phyloP scores from a whole-genome alignment of 805 yeast genomes.

The Schwanniomyces pseudopolymorphus region DNA sequence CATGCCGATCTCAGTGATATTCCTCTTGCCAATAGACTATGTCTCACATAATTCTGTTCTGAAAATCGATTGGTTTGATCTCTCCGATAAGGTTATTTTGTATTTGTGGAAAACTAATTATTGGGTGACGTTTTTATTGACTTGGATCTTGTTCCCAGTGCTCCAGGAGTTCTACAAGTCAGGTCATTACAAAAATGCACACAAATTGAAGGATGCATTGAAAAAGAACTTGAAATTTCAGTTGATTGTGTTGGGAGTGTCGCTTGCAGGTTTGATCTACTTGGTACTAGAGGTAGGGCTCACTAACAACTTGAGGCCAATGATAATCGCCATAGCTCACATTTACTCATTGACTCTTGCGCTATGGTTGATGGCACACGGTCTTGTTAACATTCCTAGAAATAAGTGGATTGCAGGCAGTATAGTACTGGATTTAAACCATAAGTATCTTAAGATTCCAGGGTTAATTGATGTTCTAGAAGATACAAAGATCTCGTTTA shows the following conservation, averaged over 20 bases:
- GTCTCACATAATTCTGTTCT: slow-evolving; percentile 49
- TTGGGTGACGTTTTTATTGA: slow-evolving; percentile 77
- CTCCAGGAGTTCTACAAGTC: slow-evolving; percentile 72
- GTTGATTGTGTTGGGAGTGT: slow-evolving; percentile 51
- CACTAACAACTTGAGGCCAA: slow-evolving; percentile 52
- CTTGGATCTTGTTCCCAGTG: slow-evolving; percentile 75
- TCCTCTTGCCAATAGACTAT: slow-evolving; percentile 73
- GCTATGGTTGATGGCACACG: slow-evolving; percentile 84
- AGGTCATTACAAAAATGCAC: slow-evolving; percentile 55
- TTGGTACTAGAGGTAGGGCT: slow-evolving; percentile 52
- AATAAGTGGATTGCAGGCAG: slow-evolving; percentile 38
- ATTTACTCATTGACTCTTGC: slow-evolving; percentile 73
- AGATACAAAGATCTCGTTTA: slow-evolving; percentile 61
- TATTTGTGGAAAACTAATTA: slow-evolving; percentile 71
- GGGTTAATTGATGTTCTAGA: slow-evolving; percentile 56
- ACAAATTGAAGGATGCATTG: slow-evolving; percentile 56
- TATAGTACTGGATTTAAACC: slow-evolving; percentile 26
- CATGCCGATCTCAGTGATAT: slow-evolving; percentile 73
- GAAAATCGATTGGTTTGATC: slow-evolving; percentile 41
- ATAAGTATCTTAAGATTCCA: slow-evolving; percentile 55
- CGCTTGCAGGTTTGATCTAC: slow-evolving; percentile 57
- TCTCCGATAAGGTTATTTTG: slow-evolving; percentile 48
- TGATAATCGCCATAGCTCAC: slow-evolving; percentile 75
- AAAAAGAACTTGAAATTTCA: slow-evolving; percentile 60
- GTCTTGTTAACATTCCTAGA: slow-evolving; percentile 67